A percentile compares a stretch with the other conserved stretches of the same genome.
These are phyloP conservation scores for Penicillium subrubescens DNA, from an alignment of 495 filamentous ascomycete species.

Conservation along the genomic window DNA sequence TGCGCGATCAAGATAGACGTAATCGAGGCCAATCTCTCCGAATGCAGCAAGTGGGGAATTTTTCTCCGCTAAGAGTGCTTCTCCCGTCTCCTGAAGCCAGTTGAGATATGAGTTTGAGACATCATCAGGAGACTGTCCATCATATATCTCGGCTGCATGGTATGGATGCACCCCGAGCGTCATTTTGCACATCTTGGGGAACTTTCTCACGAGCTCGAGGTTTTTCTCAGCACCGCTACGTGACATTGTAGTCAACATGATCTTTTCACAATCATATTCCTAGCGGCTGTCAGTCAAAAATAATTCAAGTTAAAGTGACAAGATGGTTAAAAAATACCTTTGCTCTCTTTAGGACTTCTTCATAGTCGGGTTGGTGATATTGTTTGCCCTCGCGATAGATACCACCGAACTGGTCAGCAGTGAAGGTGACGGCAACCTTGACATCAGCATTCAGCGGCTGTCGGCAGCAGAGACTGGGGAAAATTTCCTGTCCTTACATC, in stretches of 20 bases:
- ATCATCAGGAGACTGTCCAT: not conserved
- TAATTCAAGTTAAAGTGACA: not conserved
- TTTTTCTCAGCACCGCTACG: not conserved
- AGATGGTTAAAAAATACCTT: not conserved
- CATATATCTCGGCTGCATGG: conserved; percentile 31
- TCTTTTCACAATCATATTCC: not conserved
- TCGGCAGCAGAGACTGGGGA: not conserved
- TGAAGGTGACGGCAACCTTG: not conserved
- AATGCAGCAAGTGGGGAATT: conserved; percentile 31
- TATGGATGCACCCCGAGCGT: conserved; percentile 37
- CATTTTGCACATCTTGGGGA: conserved; percentile 31
- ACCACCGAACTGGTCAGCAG: not conserved
- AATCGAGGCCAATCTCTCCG: conserved; percentile 37
- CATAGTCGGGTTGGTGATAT: not conserved
- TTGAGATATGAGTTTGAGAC: conserved; percentile 12
- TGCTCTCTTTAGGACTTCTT: not conserved
- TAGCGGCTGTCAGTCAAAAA: not conserved
- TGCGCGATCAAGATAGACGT: conserved; percentile 31
- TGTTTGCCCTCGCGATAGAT: not conserved
- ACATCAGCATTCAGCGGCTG: not conserved
- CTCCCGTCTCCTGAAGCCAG: conserved; percentile 10
- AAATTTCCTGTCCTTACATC: not conserved
- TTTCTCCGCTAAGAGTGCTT: conserved; percentile 13
- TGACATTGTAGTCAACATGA: not conserved
- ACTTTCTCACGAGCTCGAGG: conserved; percentile 13